Percentiles rank a stretch among this genome's conserved stretches.
Conservation (phyloP, 768 basidiomycete genomes). For the Amyloporia xantha region DNA sequence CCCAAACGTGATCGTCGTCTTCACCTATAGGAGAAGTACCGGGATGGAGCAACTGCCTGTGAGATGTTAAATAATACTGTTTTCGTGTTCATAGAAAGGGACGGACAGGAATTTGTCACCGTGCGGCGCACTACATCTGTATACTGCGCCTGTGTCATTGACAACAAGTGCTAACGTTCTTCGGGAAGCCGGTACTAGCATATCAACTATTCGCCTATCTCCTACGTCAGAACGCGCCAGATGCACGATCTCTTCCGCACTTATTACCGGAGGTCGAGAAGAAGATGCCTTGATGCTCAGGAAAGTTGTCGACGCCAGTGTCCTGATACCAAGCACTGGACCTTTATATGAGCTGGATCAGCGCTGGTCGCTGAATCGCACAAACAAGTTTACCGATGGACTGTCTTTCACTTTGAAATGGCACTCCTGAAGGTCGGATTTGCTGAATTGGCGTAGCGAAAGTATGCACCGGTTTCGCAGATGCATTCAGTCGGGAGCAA, state of each 20-base stretch:
- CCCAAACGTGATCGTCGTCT: neutral
- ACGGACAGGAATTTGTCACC: slow-evolving; percentile 38
- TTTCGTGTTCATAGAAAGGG: too few relatives aligned
- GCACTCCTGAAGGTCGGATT: slow-evolving; percentile 24
- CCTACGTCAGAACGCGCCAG: slow-evolving; percentile 12
- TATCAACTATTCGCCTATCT: slow-evolving; percentile 13
- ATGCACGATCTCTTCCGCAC: slow-evolving; percentile 5
- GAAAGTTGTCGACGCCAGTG: slow-evolving; percentile 9
- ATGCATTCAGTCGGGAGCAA: slow-evolving; percentile 32
- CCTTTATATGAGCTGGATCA: slow-evolving; percentile 1
- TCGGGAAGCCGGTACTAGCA: slow-evolving; percentile 5
- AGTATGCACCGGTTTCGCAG: slow-evolving; percentile 32
- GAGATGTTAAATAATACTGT: neutral
- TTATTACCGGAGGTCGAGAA: neutral
- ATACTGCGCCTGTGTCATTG: slow-evolving; percentile 48
- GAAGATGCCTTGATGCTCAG: slow-evolving; percentile 1
- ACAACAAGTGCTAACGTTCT: slow-evolving; percentile 29
- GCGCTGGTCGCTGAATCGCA: neutral
- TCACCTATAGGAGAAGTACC: neutral
- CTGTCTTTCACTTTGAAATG: neutral
- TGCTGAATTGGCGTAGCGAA: slow-evolving; percentile 71
- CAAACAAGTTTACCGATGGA: neutral
- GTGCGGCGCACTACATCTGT: slow-evolving; percentile 33
- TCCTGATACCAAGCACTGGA: slow-evolving; percentile 15
- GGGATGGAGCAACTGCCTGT: slow-evolving; percentile 5